A percentile compares a stretch with the other conserved stretches of the same genome.
phyloP scores from a whole-genome alignment of 257 asterid genomes.

The Ajuga chamaepitys region DNA sequence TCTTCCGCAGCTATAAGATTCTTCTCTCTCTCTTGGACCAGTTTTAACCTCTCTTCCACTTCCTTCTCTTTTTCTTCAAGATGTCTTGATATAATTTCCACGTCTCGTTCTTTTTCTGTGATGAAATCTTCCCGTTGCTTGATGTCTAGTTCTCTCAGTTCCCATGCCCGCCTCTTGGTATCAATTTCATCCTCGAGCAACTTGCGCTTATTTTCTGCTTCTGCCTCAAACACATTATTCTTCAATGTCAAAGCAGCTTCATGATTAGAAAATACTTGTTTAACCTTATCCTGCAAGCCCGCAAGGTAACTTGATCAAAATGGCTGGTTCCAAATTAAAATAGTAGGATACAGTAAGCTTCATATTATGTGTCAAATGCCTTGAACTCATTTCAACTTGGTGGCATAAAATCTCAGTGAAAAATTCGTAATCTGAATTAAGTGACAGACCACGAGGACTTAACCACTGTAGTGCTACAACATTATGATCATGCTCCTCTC shows the following conservation, averaged over 20 bases:
- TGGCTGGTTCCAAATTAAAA: not conserved
- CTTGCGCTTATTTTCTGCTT: constrained; percentile 54
- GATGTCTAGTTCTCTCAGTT: constrained; percentile 81
- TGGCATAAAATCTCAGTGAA: not conserved
- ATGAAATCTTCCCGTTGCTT: constrained; percentile 64
- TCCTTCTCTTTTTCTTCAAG: constrained; percentile 54
- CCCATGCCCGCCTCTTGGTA: constrained; percentile 72
- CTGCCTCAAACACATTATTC: constrained; percentile 59
- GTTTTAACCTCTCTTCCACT: constrained; percentile 43
- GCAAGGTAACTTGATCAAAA: constrained; percentile 17
- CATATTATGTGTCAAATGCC: not conserved
- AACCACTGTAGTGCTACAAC: not conserved
- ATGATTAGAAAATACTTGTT: constrained; percentile 41
- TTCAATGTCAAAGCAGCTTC: constrained; percentile 49
- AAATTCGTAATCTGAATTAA: not conserved
- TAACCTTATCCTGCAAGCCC: constrained; percentile 50
- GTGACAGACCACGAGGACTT: not conserved
- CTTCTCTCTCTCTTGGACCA: constrained; percentile 50
- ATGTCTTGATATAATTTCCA: constrained; percentile 40
- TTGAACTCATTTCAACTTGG: not conserved
- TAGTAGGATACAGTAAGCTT: not conserved
- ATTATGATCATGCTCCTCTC: not conserved
- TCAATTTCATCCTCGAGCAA: constrained; percentile 63
- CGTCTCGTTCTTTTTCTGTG: constrained; percentile 65
- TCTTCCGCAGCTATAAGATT: constrained; percentile 43